Base-by-base conservation (phyloP, 2,329 filamentous ascomycete genomes). In the Trichophyton mentagrophytes region DNA sequence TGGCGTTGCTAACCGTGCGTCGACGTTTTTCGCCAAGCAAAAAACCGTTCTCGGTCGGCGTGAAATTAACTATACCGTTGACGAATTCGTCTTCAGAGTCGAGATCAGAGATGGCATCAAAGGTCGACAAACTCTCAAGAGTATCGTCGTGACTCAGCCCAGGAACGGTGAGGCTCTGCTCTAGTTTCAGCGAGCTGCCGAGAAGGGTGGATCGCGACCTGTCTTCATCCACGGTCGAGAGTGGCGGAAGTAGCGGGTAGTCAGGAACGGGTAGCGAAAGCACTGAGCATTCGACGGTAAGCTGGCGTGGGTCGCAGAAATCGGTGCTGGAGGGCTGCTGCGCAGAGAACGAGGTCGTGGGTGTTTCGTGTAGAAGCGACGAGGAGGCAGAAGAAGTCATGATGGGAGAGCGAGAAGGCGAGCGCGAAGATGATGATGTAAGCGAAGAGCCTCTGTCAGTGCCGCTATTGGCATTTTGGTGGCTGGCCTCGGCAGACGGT, bases 41-140 rank as follows among this genome's bases (percentile, higher is more conserved):
- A 66, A 81, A 77, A 11, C 82, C 76, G 73, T 86, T 85, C 57
- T 80, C 76, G 44, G 78, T 75, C 20, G 76, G 73, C 64, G 82
- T 79, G 66, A 90, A 86, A 69, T 89, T 84, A 65, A 90, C 85
- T 7, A 95, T 81, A 60, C 82, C 82, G 71, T 84, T 86, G 68
- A 84, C 82, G 69, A 95, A 90, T 71, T 93, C 89, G 80, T 95
- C 89, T 69, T 96, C 91, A 0, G 88, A 90, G 72, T 96, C 91
- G 61, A 96, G 81, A 68, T 95, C 90, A 25, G 91, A 93, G 66
- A 95, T 84, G 66, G 90, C 88, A 73, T 95, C 89, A 67, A 95
- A 95, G 7, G 81, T 79, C 27, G 88, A 86, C 33, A 93, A 80
- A 25, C 82, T 82, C 76, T 81, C 74, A 64, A 80, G 77, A 61